Conservation (phyloP, 768 basidiomycete genomes). For the Lenzites betulinus region DNA sequence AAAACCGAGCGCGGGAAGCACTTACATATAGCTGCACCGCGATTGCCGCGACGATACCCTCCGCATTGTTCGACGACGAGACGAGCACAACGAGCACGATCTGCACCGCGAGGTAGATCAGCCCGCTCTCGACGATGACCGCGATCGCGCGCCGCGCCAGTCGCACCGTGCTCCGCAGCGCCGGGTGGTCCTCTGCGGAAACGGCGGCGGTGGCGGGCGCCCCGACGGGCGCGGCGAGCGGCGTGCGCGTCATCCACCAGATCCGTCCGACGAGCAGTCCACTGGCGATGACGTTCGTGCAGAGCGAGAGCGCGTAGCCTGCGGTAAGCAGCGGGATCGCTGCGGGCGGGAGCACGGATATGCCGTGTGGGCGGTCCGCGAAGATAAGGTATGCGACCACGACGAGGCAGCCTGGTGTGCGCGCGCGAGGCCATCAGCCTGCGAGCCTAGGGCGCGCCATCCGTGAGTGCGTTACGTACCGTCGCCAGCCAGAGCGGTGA, state of each 20-base stretch:
- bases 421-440: no score
- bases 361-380: no score
- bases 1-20: not conserved
- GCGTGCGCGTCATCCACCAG: conserved; percentile 31
- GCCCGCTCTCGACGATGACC: conserved; percentile 44
- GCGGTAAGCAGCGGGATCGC: conserved; percentile 38
- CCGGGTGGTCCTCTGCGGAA: no score
- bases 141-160: conserved; percentile 27
- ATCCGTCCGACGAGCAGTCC: conserved; percentile 43
- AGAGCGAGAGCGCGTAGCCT: conserved; percentile 36
- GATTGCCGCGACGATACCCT: conserved; percentile 38
- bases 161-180: not conserved
- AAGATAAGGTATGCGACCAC: no score
- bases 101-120: conserved; percentile 42
- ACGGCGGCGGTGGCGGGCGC: no score
- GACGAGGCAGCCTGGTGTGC: no score
- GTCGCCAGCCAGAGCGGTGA: not conserved
- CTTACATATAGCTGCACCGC: conserved; percentile 45
- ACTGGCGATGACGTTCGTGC: conserved; percentile 45
- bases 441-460: no score
- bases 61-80: conserved; percentile 36
- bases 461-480: not conserved
- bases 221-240: not conserved
- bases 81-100: conserved; percentile 44
- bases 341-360: no score